Base-by-base conservation (phyloP, 768 basidiomycete genomes). In the Leccinum aurantiacum region DNA sequence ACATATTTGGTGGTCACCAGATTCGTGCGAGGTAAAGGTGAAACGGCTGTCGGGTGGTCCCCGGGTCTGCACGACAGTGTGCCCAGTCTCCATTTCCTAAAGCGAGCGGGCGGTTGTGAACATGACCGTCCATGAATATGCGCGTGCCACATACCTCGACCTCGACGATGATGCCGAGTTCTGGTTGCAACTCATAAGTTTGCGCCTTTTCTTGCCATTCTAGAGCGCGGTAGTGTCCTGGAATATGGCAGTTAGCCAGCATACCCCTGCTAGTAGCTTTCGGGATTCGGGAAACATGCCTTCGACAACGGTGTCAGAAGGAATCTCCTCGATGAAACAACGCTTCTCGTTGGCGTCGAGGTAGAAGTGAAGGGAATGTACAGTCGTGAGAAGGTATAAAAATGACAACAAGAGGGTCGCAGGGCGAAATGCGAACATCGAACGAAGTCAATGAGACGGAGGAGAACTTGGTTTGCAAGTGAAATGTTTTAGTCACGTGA, bases 1-100 rank as follows among this genome's bases (percentile, higher is more conserved):
- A 72, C 97, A 99, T 70, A 99, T 97, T 56, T 91, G 88, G 78
- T 99, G 97, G 79, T 98, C 97, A 52, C 95, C 95, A 29, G 95
- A 83, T 61, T 95, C 93, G 72, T 97, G 94, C 5, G 96, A 97
- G 27, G 97, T 98, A 71, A 99, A 99, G 0, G 97, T 98, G 78
- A 98, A 98, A 59, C 86, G 86, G 29, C 97, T 91, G 53, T 96
- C 90, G 24, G 87, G 79, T 6, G 95, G 91, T 2, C 97, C 97
- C n/a, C 86, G 85, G 9, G 94, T 95, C 67, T 89, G 89, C 46
- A 93, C 93, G 15, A 98, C 90, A 56, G 80, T 75, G 67, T 98
- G 89, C 2, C 85, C 85, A 2, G 82, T 87, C 38, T 91, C 87
- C 64, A 93, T 83, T 80, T 99, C 97, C 96, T 99, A 29, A 3